Base-by-base conservation (phyloP, 2,329 filamentous ascomycete species). In the Trichoderma oligosporum region DNA sequence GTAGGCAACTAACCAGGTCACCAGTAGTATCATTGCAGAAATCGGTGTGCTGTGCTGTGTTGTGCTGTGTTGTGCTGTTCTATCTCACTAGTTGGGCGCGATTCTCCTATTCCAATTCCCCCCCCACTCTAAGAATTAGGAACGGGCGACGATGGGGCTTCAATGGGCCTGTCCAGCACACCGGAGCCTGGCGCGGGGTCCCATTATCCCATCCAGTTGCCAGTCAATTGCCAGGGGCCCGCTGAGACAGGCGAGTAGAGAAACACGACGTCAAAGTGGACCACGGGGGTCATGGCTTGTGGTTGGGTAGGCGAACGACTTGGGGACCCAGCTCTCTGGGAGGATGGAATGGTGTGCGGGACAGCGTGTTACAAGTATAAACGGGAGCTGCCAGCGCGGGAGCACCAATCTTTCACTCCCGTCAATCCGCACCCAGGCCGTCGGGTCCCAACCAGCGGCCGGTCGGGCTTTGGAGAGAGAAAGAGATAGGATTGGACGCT, bases 381-480 rank as follows among this genome's bases (percentile, higher is more conserved):
- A n/a, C 57, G 52, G 52, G 52, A 56, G 45, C 35, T 49, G 57
- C 52, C 57, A 56, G 52, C 56, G 52, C 56, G 56, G 49, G 49
- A 58, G 24, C 57, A 56, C 57, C 57, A 59, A 42, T 36, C 57
- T 20, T 33, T 41, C 53, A 48, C 36, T 49, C 45, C 53, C 45
- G 52, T 56, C 51, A 48, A 56, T 59, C 52, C 52, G 52, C 57
- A 59, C 45, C 57, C 57, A 59, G 45, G 38, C 52, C 53, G 53
- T 57, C 57, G 57, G 57, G 57, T 59, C 57, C 41, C 36, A 59
- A 46, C n/a, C 44, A 46, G 53, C 57, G 53, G 57, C 44, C 55
- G 49, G 49, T 56, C 51, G 42, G 51, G 48, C 39, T 42, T 54
- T 42, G 56, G 45, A 24, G 48, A 48, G 47, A 45, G n/a, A 33